Conservation (phyloP, 2,329 filamentous ascomycete genomes). For the Aspergillus spinulosporus region DNA sequence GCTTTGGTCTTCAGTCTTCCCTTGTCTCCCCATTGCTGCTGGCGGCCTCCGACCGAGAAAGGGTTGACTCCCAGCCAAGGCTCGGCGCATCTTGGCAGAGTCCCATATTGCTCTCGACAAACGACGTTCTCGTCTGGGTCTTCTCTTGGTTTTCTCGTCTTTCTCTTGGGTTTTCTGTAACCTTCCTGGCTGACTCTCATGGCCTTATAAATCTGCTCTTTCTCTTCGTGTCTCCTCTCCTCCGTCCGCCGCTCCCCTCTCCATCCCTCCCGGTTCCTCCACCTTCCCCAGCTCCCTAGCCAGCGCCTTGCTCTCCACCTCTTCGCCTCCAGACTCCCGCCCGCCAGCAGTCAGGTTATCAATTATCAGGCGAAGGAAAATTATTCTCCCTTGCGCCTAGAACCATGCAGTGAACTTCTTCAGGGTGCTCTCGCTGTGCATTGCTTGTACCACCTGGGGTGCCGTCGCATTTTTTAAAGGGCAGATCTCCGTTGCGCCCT, state of each 20-base stretch:
- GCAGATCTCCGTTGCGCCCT: slow-evolving; percentile 20
- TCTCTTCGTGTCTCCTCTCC: slow-evolving; percentile 11
- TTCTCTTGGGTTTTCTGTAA: slow-evolving; percentile 26
- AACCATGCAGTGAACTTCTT: slow-evolving; percentile 28
- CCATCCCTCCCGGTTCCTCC: slow-evolving; percentile 6
- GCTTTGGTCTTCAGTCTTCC: background rate
- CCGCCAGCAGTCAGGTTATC: slow-evolving; percentile 2
- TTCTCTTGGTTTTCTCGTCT: slow-evolving; percentile 21
- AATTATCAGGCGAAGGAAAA: slow-evolving; percentile 6
- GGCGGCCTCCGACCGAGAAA: background rate
- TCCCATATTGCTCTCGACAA: slow-evolving; percentile 22
- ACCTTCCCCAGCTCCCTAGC: slow-evolving; percentile 1
- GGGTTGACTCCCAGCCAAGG: slow-evolving; percentile 24
- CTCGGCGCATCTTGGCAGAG: slow-evolving; percentile 35
- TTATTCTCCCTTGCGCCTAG: slow-evolving; percentile 23
- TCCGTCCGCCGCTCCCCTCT: slow-evolving; percentile 4
- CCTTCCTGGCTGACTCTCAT: slow-evolving; percentile 19
- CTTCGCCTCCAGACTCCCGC: slow-evolving; percentile 3
- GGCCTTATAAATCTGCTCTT: slow-evolving; percentile 23
- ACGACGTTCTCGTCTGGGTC: slow-evolving; percentile 11
- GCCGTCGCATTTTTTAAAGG: slow-evolving; percentile 22
- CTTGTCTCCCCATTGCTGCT: background rate
- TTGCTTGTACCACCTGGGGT: slow-evolving; percentile 26
- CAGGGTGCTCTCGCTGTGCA: slow-evolving; percentile 24
- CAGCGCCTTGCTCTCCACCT: slow-evolving; percentile 11